phyloP scores from a whole-genome alignment of 202 grass and related monocot genomes.

The Digitaria exilis region DNA sequence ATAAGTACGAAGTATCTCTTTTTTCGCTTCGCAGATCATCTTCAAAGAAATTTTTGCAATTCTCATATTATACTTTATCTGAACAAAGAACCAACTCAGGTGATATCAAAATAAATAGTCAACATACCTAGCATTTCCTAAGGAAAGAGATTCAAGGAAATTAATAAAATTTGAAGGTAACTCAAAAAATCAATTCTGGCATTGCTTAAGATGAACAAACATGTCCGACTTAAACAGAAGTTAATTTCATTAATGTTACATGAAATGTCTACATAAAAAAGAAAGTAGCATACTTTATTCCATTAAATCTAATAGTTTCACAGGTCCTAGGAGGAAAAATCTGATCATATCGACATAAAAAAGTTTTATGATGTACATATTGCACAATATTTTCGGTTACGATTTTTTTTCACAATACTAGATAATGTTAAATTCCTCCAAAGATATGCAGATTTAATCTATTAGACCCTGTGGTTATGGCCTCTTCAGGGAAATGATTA shows the following conservation, averaged over 20 bases:
- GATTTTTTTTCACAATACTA: too few relatives aligned
- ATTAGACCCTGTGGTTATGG: slow-evolving; percentile 19
- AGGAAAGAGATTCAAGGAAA: background rate
- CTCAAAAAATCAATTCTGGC: background rate
- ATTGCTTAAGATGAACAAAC: slow-evolving; percentile 24
- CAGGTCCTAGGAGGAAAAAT: background rate
- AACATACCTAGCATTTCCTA: background rate
- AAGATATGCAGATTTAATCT: background rate
- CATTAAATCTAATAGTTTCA: background rate
- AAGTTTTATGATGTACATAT: background rate
- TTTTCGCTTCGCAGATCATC: slow-evolving; percentile 4
- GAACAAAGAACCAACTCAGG: slow-evolving; percentile 1
- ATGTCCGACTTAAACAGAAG: slow-evolving; percentile 4
- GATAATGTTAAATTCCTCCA: slow-evolving; percentile 13
- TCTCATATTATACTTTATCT: slow-evolving; percentile 3
- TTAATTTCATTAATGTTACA: background rate
- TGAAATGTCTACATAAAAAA: background rate
- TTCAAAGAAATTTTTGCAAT: background rate
- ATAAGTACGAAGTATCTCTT: background rate
- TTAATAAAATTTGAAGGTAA: slow-evolving; percentile 15
- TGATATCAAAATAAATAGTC: background rate
- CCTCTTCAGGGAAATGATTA: slow-evolving; percentile 32
- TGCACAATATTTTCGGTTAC: background rate
- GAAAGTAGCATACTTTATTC: background rate
- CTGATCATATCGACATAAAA: background rate